Evolutionary conservation across 805 yeast species (phyloP), one percentile per base, ranked within the genome.

Genomic region (Candida endomychidarum): DNA sequence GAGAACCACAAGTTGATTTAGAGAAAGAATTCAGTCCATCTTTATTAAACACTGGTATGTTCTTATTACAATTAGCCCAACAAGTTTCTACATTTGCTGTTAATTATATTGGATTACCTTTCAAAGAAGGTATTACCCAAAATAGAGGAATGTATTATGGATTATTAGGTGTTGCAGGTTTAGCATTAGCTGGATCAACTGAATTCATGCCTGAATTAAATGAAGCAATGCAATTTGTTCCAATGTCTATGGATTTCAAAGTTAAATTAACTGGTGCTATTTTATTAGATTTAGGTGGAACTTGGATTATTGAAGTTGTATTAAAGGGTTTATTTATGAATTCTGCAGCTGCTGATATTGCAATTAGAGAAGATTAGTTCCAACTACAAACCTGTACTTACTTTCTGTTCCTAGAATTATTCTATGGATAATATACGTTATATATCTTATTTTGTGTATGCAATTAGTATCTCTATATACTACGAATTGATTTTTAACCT

Each of bases 141-240:
- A 93, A 93, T 68, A 86, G 83, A 65, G 98, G 97, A 50, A 93
- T 93, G 98, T 91, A 84, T 68, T 91, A 87, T 53, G 99, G 99
- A 17, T 74, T 93, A 42, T 59, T 91, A 25, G 96, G 96, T 50
- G 97, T 91, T 50, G 84, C 95, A 17, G 87, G 77, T 28, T 74
- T 93, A 54, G 95, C 97, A 1, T 63, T 93, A 42, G 76, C 91
- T 8, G 96, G 98, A 11, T 82, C 97, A 4, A 89, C 98, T 17
- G 99, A 93, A 64, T 84, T 91, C 56, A 60, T 90, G 55, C 98
- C 98, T 23, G 99, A 93, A 69, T 65, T 93, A 57, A 93, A 93
- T 61, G 91, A 86, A 60, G 87, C 87, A 11, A 81, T 93, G 82
- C 80, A 83, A 60, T 86, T 93, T 62, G 99, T 93, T 35, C 87